A percentile compares a stretch with the other conserved stretches of the same genome.
Conservation (phyloP, 2,329 filamentous ascomycete species). For the Xylaria sp. region DNA sequence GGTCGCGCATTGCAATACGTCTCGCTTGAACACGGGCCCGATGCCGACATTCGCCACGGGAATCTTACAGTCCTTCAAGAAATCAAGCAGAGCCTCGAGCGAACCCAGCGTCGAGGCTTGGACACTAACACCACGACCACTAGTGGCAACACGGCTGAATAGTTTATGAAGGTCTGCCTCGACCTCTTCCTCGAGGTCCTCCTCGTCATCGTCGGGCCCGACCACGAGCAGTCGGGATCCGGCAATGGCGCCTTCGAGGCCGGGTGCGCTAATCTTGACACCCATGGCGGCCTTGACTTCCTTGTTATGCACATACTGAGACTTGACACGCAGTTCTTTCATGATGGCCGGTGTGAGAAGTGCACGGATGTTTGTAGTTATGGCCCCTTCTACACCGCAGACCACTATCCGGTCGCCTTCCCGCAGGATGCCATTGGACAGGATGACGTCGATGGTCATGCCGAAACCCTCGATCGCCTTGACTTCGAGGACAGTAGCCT, state of each 20-base stretch:
- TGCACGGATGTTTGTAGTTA: conserved; percentile 92
- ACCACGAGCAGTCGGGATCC: conserved; percentile 94
- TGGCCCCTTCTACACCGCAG: conserved; percentile 95
- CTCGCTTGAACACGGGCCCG: conserved; percentile 95
- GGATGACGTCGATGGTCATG: conserved; percentile 96
- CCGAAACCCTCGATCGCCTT: conserved; percentile 99
- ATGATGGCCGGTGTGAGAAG: conserved; percentile 90
- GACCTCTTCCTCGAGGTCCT: conserved; percentile 94
- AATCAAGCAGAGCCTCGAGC: conserved; percentile 92
- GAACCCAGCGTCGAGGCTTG: conserved; percentile 97
- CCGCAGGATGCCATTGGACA: conserved; percentile 91
- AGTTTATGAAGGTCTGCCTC: conserved; percentile 92
- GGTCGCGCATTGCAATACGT: conserved; percentile 91
- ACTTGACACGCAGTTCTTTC: conserved; percentile 93
- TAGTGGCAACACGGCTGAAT: conserved; percentile 87
- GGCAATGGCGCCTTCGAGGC: conserved; percentile 93
- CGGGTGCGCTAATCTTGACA: conserved; percentile 98
- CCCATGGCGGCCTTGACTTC: conserved; percentile 97
- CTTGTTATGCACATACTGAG: conserved; percentile 97
- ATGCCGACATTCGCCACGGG: conserved; percentile 97
- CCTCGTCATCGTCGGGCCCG: conserved; percentile 92
- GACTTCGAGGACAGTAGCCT: conserved; percentile 97
- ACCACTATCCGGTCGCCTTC: conserved; percentile 95
- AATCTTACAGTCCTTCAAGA: conserved; percentile 94
- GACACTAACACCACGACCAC: conserved; percentile 91